Conservation (phyloP, 768 basidiomycete genomes). For the Boletus bicolor region DNA sequence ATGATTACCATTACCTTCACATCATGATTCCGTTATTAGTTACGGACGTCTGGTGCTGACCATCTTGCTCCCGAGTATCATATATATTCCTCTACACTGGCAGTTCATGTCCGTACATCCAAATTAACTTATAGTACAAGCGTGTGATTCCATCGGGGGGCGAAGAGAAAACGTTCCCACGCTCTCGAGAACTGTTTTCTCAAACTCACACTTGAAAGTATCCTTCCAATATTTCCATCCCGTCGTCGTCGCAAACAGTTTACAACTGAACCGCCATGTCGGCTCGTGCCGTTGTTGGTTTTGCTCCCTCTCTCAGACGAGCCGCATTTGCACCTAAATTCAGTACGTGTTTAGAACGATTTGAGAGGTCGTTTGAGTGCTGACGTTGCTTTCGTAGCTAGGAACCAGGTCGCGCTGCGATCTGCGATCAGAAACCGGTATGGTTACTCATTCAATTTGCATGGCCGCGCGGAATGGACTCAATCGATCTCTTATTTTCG, state of each 20-base stretch:
- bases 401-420: slow-evolving; percentile 38
- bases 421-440: slow-evolving; percentile 42
- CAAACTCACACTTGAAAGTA: not conserved
- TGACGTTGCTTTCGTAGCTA: slow-evolving; percentile 28
- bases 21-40: not conserved
- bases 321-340: slow-evolving; percentile 38
- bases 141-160: slow-evolving; percentile 13
- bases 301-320: slow-evolving; percentile 55
- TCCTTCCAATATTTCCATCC: not conserved
- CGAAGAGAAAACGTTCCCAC: slow-evolving; percentile 18
- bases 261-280: slow-evolving; percentile 34
- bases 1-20: slow-evolving; percentile 8
- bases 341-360: slow-evolving; percentile 19
- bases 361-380: not conserved
- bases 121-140: not conserved
- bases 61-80: slow-evolving; percentile 11
- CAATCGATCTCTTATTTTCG: not conserved
- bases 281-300: slow-evolving; percentile 53
- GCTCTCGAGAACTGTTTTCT: not conserved
- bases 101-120: not conserved
- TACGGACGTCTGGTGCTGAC: not conserved
- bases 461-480: not conserved
- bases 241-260: not conserved
- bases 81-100: slow-evolving; percentile 4
- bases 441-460: not conserved